These are phyloP conservation scores for Naegleria gruberi DNA, from an alignment of 208 protist species.

Conservation along the genomic window DNA sequence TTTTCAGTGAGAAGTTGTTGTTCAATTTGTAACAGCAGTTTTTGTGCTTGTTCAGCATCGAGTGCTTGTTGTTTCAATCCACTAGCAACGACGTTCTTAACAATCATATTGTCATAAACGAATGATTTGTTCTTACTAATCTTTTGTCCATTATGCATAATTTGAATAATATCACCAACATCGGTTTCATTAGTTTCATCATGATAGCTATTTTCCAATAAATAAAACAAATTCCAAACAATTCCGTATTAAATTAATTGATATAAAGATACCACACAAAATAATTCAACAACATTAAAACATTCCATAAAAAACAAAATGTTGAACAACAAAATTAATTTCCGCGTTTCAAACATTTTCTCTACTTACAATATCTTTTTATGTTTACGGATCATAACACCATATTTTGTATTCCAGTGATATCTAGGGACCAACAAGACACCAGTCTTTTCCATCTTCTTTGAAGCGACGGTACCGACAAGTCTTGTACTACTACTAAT, in stretches of 20 bases:
- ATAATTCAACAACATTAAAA: not conserved
- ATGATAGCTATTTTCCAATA: not conserved
- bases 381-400: not conserved
- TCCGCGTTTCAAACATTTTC: too few relatives aligned
- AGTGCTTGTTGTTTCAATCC: not conserved
- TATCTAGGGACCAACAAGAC: not conserved
- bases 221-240: not conserved
- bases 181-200: constrained; percentile 7
- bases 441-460: constrained; percentile 4
- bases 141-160: not conserved
- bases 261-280: not conserved
- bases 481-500: not conserved
- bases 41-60: not conserved
- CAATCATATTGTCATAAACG: constrained; percentile 1
- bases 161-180: constrained; percentile 18
- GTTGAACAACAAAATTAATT: too few relatives aligned
- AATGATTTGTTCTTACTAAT: constrained; percentile 1
- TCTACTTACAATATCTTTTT: constrained; percentile 7
- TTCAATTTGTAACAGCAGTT: not conserved
- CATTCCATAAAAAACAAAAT: too few relatives aligned
- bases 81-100: not conserved
- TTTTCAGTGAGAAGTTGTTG: not conserved
- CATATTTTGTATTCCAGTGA: not conserved
- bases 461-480: not conserved
- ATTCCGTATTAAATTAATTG: not conserved